These are phyloP conservation scores for Amoebophrya sp. DNA, from an alignment of 169 alveolate species.

Conservation along the genomic window DNA sequence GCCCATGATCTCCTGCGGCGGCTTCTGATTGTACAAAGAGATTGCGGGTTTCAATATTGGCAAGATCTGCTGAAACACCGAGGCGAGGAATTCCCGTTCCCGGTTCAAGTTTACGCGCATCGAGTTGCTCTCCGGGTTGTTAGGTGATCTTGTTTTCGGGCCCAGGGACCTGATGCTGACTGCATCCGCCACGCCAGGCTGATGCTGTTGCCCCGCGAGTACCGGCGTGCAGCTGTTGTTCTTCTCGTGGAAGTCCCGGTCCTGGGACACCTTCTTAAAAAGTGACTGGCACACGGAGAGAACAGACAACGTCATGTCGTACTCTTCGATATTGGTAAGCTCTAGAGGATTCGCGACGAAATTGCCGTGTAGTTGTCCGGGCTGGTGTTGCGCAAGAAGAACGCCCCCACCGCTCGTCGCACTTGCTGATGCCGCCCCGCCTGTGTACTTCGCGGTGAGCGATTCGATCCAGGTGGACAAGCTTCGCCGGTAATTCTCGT, in stretches of 20 bases:
- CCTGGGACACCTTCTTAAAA: slow-evolving; percentile 9
- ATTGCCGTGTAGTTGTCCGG: neutral
- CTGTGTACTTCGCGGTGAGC: neutral
- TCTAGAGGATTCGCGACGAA: neutral
- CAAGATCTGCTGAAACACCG: neutral
- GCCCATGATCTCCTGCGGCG: neutral
- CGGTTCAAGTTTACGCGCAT: neutral
- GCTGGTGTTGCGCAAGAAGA: too few species aligned
- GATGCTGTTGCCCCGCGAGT: too few species aligned
- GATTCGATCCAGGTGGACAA: neutral
- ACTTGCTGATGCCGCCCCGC: neutral
- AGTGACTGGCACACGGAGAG: neutral
- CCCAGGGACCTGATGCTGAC: too few species aligned
- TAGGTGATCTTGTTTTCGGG: neutral
- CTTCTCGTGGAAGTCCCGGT: neutral
- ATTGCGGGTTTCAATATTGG: neutral
- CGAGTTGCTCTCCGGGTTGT: too few species aligned
- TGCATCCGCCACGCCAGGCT: too few species aligned
- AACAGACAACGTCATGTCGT: neutral
- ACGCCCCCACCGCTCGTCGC: neutral
- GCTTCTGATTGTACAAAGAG: neutral
- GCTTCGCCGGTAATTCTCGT: neutral
- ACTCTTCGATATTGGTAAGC: neutral
- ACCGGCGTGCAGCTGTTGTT: too few species aligned
- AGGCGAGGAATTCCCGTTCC: neutral